Evolutionary conservation across 2,329 filamentous ascomycete species (phyloP), one percentile per base, ranked within the genome.

Genomic region (Scytalidium lignicola): DNA sequence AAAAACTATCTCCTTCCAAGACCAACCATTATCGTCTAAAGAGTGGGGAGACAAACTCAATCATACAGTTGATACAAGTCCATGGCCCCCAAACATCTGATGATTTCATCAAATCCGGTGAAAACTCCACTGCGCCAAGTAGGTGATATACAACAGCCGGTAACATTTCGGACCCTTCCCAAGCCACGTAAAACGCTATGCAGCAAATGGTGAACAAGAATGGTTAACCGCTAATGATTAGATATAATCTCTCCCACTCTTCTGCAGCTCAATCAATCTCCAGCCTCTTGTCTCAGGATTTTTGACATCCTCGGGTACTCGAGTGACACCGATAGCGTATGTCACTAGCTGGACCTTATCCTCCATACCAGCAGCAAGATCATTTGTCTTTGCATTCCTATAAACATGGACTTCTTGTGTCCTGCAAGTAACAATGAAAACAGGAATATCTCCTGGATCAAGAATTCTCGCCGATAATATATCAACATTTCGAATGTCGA

Each of bases 341-440:
- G 93, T 97, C 58, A 99, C 93, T 59, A 96, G 84, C 71, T 99
- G 93, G 20, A 99, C 93, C 73, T 91, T 95, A 71, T 99, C 93
- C 70, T 99, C 93, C 90, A 96, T 97, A 41, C 93, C 93, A 12
- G 92, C 92, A 2, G 92, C 91, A 43, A 99, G 80, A 68, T 96
- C 78, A 55, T 85, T 85, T 1, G 86, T 86, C 78, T 99, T 97
- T 51, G 86, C 83, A 57, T 97, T 95, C 54, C 88, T 82, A 74
- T 96, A 99, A 15, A 97, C 91, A 65, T 99, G 93, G 10, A 99
- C 91, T 70, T 99, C 93, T 67, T 99, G 93, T 10, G 93, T 96
- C 56, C 93, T 80, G 73, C 90, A 96, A 53, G 91, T 96, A 58
- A 99, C 86, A 65, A 99, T 95, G 66, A 99, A 97, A 21, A 99